Evolutionary conservation across 208 protist species (phyloP).

Genomic region (Paratrypanosoma confusum): DNA sequence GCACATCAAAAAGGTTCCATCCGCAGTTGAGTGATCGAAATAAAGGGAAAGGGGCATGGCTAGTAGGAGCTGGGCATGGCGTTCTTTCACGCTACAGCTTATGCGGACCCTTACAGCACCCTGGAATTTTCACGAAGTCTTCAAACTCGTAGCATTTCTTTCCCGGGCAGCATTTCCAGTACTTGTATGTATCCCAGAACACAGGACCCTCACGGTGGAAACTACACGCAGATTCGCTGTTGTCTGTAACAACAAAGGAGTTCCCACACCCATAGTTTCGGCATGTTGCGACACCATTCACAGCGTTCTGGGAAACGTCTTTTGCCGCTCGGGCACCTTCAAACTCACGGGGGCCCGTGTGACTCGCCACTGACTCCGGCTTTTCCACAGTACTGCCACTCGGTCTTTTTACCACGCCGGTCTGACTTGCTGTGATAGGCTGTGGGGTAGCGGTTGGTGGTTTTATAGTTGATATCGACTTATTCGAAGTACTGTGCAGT

Average conservation of each 20-base stretch:
- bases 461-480: slow-evolving; percentile 31
- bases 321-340: slow-evolving; percentile 32
- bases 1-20: too few relatives aligned
- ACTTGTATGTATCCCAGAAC: slow-evolving; percentile 82
- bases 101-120: slow-evolving; percentile 55
- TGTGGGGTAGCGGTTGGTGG: slow-evolving; percentile 27
- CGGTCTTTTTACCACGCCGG: not conserved
- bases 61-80: too few relatives aligned
- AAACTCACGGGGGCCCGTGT: slow-evolving; percentile 65
- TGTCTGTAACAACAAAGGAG: slow-evolving; percentile 71
- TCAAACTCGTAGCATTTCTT: slow-evolving; percentile 79
- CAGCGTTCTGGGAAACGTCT: slow-evolving; percentile 25
- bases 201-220: slow-evolving; percentile 72
- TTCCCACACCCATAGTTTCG: slow-evolving; percentile 72
- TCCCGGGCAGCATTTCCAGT: slow-evolving; percentile 82
- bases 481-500: slow-evolving; percentile 38
- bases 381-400: not conserved
- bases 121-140: slow-evolving; percentile 78
- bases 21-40: too few relatives aligned
- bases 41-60: too few relatives aligned
- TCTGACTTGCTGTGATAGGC: slow-evolving; percentile 11
- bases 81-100: slow-evolving; percentile 21
- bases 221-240: slow-evolving; percentile 37
- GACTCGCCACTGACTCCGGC: too few relatives aligned
- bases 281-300: slow-evolving; percentile 67